Evolutionary conservation across 371 early-diverging fungal species (phyloP), one percentile per base, ranked within the genome.

Genomic region (Rhizomucor miehei): DNA sequence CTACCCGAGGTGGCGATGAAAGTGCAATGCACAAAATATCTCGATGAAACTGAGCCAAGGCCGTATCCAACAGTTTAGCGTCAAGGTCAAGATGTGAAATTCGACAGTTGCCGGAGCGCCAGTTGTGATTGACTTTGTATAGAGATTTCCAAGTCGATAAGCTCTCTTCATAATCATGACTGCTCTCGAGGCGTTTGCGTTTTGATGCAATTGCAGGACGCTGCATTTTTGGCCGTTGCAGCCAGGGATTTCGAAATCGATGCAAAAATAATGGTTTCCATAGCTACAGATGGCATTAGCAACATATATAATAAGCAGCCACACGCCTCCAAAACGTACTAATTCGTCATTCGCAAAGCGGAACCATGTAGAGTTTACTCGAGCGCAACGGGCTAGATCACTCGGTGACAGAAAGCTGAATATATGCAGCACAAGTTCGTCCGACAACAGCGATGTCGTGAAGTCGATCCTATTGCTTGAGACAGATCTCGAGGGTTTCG

Each of bases 211-310:
- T 19, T 11, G 41, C 16, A 16, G 1, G 36, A 10, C 21, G 13
- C 20, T 45, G n/a, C 37, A 25, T 38, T 13, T 25, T 36, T 23
- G 47, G 38, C 29, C 21, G 48, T 23, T 54, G 29, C 19, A 48
- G 51, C 25, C 38, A 37, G 25, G 57, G 59, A 53, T 62, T 58
- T 12, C 52, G 53, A 45, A 77, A 80, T 13, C 68, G 63, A 4
- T 44, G 47, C 16, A 67, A 40, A 55, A 67, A 80, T 2, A 80
- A 59, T 6, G 67, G 66, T 49, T 73, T 77, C 80, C 80, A 80
- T n/a, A 80, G 57, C 80, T 79, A 51, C 25, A 29, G 24, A 14
- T 20, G 10, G 0, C 5, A 19, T 51, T 6, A 17, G 20, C 16
- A 43, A 43, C 16, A 6, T 10, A 6, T 39, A 36, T 16, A 49